Evolutionary conservation across 2,329 filamentous ascomycete species (phyloP), one percentile per base, ranked within the genome.

Genomic region (Diaporthe eres): DNA sequence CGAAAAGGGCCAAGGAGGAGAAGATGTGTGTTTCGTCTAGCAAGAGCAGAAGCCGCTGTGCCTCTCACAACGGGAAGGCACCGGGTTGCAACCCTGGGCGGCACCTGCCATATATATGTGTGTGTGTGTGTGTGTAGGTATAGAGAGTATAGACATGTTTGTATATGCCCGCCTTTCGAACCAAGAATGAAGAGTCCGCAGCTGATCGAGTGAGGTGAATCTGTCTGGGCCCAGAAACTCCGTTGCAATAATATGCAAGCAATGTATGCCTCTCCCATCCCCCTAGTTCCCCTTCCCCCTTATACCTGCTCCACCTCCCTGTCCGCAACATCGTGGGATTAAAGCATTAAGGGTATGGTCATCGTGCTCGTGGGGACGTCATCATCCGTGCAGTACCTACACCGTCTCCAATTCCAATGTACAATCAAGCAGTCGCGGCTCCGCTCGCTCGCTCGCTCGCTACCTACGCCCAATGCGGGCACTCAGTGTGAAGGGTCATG

Each of bases 401-500:
- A 25, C n/a, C 25, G 22, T 42, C 65, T 70, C 49, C 65, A 42
- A 22, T 42, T 28, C 47, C 65, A 70, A 70, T 70, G 65, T 55
- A 70, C 65, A 70, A 25, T 49, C 49, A 53, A 70, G 34, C 22
- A 28, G 17, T 55, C 34, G 34, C 47, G 3, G 49, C 65, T 42
- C 22, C 17, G n/a, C 6, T 42, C n/a, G 31, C 31, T 53, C 49
- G 10, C 12, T 31, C 17, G 17, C 55, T 39, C 17, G 19, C 19
- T 44, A 34, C 28, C 31, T 53, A 15, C 55, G 17, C 44, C 51
- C 51, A 17, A 31, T 12, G 19, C 8, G 44, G 17, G 25, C 34
- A 55, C 42, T 77, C 65, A 78, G 15, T 86, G 85, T 71, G 85
- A 84, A 75, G 92, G 91, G 81, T 95, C 92, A 82, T 98, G 95